Evolutionary conservation across 2,329 filamentous ascomycete genomes (phyloP).

Genomic region (Coniochaeta sp.): DNA sequence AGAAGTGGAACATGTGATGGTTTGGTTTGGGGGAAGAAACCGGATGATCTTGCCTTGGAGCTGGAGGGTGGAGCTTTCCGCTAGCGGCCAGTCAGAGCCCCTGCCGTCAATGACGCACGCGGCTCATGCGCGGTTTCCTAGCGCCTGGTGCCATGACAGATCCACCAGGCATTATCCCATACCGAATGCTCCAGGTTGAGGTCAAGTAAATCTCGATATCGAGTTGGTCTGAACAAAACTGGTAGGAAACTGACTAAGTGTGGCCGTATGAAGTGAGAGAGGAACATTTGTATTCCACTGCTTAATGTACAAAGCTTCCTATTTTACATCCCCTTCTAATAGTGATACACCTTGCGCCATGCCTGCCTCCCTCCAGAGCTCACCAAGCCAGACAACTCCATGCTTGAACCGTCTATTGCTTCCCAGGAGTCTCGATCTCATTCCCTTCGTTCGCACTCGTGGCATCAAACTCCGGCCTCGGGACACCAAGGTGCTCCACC

Average conservation of each 20-base stretch:
- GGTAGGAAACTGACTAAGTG: too few species aligned
- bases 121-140: constrained; percentile 8
- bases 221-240: too few species aligned
- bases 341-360: not conserved
- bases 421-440: not conserved
- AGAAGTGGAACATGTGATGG: constrained; percentile 6
- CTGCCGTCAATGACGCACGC: constrained; percentile 19
- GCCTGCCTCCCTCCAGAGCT: not conserved
- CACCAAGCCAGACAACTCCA: not conserved
- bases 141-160: too few species aligned
- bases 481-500: constrained; percentile 8
- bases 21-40: constrained; percentile 1
- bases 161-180: too few species aligned
- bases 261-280: too few species aligned
- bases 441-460: constrained; percentile 22
- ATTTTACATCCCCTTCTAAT: not conserved
- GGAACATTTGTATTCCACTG: not conserved
- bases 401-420: not conserved
- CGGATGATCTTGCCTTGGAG: constrained; percentile 2
- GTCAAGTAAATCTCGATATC: too few species aligned
- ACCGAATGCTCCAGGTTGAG: too few species aligned
- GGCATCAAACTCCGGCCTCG: constrained; percentile 22
- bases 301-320: not conserved
- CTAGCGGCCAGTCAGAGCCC: constrained; percentile 6
- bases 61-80: not conserved